These are phyloP conservation scores for Globisporangium nunn DNA, from an alignment of 352 stramenopile species.

Conservation along the genomic window DNA sequence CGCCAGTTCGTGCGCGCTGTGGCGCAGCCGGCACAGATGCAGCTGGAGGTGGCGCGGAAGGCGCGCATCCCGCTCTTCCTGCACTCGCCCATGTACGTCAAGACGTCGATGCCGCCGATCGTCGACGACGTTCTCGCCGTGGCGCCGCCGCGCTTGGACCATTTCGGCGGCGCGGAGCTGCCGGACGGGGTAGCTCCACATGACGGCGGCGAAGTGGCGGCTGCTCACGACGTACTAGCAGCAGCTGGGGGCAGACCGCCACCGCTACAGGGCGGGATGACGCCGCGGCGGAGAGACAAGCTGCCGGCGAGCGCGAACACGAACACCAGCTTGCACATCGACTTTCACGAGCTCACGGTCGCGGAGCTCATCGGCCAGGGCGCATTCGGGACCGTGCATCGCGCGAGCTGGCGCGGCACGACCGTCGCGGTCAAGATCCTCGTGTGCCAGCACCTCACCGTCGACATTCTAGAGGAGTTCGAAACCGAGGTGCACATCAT, in stretches of 20 bases:
- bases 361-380: constrained; percentile 81
- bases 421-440: constrained; percentile 82
- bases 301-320: constrained; percentile 37
- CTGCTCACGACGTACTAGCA: too few relatives aligned
- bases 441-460: constrained; percentile 73
- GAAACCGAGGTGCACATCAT: constrained; percentile 88
- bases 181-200: constrained; percentile 11
- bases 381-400: constrained; percentile 79
- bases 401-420: constrained; percentile 63
- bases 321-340: constrained; percentile 77
- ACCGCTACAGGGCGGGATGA: constrained; percentile 12
- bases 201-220: neutral
- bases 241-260: neutral
- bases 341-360: constrained; percentile 73
- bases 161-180: constrained; percentile 14
- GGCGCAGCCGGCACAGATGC: constrained; percentile 77
- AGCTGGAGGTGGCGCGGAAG: constrained; percentile 78
- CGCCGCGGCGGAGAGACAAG: constrained; percentile 32
- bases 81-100: constrained; percentile 84
- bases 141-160: constrained; percentile 9
- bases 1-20: constrained; percentile 64
- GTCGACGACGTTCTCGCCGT: constrained; percentile 32
- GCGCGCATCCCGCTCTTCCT: constrained; percentile 79
- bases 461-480: constrained; percentile 84
- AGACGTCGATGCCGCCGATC: constrained; percentile 48